Base-by-base conservation (phyloP, 2,329 filamentous ascomycete species). In the Diaporthe sp. region DNA sequence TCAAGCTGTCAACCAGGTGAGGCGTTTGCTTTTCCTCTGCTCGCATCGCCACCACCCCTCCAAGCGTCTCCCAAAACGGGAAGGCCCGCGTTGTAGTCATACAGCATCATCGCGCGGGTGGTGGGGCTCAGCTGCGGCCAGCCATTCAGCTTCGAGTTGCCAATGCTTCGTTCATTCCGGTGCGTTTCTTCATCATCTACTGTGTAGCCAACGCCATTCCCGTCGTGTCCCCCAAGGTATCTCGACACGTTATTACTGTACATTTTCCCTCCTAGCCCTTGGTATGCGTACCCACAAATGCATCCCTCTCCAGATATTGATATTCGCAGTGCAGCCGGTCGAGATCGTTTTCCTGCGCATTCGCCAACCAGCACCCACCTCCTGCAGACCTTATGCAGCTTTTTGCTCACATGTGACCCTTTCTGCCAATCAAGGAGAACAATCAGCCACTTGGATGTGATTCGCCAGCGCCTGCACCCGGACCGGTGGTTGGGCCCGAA, bases 71-170 rank as follows among this genome's bases (percentile, higher is more conserved):
- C 62, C 39, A 76, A 74, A 76, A 67, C 75, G 75, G 75, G 39
- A 71, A 74, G 71, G 55, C 73, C 75, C 68, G 58, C 19, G 60
- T 73, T 75, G 75, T 75, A 76, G 73, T 76, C 75, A 76, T 75
- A 71, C 61, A 70, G 75, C 68, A 73, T 76, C 75, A 76, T 72
- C 57, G 39, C 17, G 17, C 46, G 31, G 22, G 39, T 9, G 17
- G 44, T 73, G 57, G 72, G 65, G 65, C 44, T 31, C 28, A 46
- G 34, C 44, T 28, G 65, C 34, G 12, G 3, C 34, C 28, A 34
- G 46, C 46, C 44, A 65, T 15, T 55, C 31, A 65, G 28, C 42
- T 37, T 71, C 42, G 39, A 67, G 34, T 75, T 51, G 68, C 61
- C 44, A 70, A 61, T 37, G 51, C 70, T 72, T 51, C 42, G 22